These are phyloP conservation scores for Tricholoma bakamatsutake DNA, from an alignment of 768 basidiomycete species.

Conservation along the genomic window DNA sequence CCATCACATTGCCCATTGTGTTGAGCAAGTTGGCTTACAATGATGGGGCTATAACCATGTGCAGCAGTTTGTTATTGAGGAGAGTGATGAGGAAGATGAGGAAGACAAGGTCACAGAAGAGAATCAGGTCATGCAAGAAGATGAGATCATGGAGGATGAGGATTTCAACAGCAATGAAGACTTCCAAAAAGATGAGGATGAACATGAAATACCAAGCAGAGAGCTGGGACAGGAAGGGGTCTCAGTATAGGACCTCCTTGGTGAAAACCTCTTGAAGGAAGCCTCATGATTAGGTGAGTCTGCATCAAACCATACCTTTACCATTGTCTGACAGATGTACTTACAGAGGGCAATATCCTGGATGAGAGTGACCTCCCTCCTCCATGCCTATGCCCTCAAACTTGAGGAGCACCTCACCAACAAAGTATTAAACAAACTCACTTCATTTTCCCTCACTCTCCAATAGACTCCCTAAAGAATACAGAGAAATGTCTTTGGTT, in stretches of 20 bases:
- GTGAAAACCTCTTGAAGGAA: slow-evolving; percentile 1
- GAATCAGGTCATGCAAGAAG: not conserved
- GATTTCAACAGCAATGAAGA: not conserved
- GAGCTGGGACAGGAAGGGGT: not conserved
- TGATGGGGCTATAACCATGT: not conserved
- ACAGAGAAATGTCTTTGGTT: not conserved
- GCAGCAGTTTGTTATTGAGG: not conserved
- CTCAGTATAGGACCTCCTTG: not conserved
- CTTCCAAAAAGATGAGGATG: not conserved
- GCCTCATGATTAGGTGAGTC: not conserved
- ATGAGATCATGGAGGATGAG: not conserved
- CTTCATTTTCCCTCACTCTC: slow-evolving; percentile 16
- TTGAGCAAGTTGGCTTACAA: not conserved
- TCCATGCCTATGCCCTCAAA: slow-evolving; percentile 2
- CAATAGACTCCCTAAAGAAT: slow-evolving; percentile 13
- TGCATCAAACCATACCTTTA: not conserved
- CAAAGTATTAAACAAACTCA: slow-evolving; percentile 17
- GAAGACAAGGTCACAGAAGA: not conserved
- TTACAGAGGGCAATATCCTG: too few species aligned
- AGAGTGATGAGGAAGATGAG: not conserved
- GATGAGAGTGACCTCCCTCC: too few species aligned
- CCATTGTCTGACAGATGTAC: too few species aligned
- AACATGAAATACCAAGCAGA: not conserved
- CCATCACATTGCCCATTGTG: not conserved
- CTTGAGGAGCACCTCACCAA: slow-evolving; percentile 20